A percentile compares a stretch with the other conserved stretches of the same genome.
Conservation (phyloP, 192 early-diverging fungal species). For the Linderina pennispora region DNA sequence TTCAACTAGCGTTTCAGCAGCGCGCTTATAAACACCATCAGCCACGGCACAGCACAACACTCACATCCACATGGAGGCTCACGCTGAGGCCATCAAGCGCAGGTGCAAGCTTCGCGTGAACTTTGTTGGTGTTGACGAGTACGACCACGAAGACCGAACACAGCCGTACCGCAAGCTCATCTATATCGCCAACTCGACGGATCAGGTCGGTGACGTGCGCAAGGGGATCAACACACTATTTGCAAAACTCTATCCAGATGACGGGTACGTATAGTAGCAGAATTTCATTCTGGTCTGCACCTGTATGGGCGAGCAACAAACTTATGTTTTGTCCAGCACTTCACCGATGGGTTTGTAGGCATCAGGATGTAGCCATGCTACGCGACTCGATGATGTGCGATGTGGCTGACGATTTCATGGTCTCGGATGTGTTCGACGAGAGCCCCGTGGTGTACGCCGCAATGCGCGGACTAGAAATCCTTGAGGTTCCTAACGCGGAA, state of each 20-base stretch:
- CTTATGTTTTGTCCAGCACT: no score
- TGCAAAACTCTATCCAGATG: constrained; percentile 26
- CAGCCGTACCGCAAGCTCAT: constrained; percentile 38
- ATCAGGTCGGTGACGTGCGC: constrained; percentile 25
- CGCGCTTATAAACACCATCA: no score
- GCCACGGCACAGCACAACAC: no score
- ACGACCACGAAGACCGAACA: constrained; percentile 21
- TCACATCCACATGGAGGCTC: no score
- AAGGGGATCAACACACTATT: constrained; percentile 22
- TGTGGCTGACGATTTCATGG: constrained; percentile 33
- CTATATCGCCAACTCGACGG: constrained; percentile 13
- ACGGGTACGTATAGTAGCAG: constrained; percentile 20
- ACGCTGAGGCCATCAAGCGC: no score
- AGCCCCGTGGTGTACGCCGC: constrained; percentile 34
- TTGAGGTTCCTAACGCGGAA: background rate
- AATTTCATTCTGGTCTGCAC: background rate
- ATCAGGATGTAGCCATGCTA: constrained; percentile 17
- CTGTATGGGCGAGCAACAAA: no score
- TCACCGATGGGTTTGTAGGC: no score
- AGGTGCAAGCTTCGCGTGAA: constrained; percentile 43
- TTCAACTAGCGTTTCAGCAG: no score
- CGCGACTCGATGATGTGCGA: constrained; percentile 42
- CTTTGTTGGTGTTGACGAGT: constrained; percentile 37
- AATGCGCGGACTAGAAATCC: constrained; percentile 15
- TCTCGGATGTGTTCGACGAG: constrained; percentile 42